phyloP scores from a whole-genome alignment of 345 rosid species.

The Gossypium bickii region DNA sequence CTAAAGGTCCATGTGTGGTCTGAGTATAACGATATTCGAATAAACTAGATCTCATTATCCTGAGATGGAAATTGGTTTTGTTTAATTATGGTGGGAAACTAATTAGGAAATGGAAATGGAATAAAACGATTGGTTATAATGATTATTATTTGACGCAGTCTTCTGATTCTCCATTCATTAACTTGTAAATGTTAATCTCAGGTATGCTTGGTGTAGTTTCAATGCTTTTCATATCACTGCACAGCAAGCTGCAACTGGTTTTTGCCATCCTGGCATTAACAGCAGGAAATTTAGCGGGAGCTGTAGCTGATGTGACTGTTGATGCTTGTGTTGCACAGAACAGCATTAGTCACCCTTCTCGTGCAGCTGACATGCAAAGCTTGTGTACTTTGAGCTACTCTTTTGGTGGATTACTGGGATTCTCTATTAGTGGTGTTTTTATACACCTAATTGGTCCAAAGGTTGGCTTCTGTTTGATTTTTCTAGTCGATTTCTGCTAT shows the following conservation, averaged over 20 bases:
- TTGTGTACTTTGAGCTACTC: constrained; percentile 79
- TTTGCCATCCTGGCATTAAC: constrained; percentile 65
- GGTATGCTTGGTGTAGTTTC: constrained; percentile 72
- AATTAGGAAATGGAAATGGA: background rate
- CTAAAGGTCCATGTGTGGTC: too few relatives aligned
- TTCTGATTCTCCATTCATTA: background rate
- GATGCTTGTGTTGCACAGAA: constrained; percentile 96
- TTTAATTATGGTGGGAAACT: background rate
- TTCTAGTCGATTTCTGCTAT: background rate
- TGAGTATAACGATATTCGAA: background rate
- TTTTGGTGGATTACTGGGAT: constrained; percentile 75
- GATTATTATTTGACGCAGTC: background rate
- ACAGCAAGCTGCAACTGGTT: constrained; percentile 57
- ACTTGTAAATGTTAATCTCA: constrained; percentile 26
- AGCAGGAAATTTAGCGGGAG: constrained; percentile 63
- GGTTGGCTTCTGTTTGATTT: constrained; percentile 34
- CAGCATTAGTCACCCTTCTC: constrained; percentile 65
- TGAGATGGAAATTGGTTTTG: background rate
- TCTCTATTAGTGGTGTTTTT: constrained; percentile 69
- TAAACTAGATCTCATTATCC: background rate
- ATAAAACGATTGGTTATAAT: background rate
- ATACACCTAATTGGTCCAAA: constrained; percentile 83
- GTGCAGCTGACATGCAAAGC: constrained; percentile 97
- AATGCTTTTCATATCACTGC: constrained; percentile 61
- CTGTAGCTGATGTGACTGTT: constrained; percentile 90